Evolutionary conservation across 2,329 filamentous ascomycete genomes (phyloP).

Genomic region (Emericellopsis atlantica): DNA sequence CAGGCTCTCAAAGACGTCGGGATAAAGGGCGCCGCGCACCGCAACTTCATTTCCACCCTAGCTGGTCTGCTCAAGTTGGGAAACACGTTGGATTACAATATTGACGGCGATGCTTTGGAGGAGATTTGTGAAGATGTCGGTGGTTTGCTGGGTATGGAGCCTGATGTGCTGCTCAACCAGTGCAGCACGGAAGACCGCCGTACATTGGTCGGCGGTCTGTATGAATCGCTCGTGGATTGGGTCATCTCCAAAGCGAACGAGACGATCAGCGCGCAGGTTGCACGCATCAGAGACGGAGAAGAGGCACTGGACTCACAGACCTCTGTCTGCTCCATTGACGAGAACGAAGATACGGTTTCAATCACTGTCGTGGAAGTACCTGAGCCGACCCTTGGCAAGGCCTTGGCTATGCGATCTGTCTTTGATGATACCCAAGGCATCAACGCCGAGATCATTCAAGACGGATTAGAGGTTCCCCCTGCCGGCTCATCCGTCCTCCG

Average conservation of each 20-base stretch:
- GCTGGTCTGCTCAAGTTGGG: slow-evolving; percentile 84
- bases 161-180: slow-evolving; percentile 65
- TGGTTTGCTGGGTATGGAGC: slow-evolving; percentile 74
- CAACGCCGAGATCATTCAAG: slow-evolving; percentile 93
- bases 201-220: slow-evolving; percentile 72
- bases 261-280: slow-evolving; percentile 66
- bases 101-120: slow-evolving; percentile 76
- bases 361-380: slow-evolving; percentile 84
- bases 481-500: slow-evolving; percentile 72
- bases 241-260: slow-evolving; percentile 81
- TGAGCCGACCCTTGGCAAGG: slow-evolving; percentile 68
- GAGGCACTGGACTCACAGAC: slow-evolving; percentile 55
- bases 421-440: slow-evolving; percentile 92
- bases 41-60: slow-evolving; percentile 74
- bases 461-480: slow-evolving; percentile 66
- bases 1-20: slow-evolving; percentile 79
- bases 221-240: slow-evolving; percentile 92
- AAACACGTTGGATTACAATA: slow-evolving; percentile 71
- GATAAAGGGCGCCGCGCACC: slow-evolving; percentile 74
- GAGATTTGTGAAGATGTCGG: slow-evolving; percentile 84
- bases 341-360: slow-evolving; percentile 71
- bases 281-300: slow-evolving; percentile 49
- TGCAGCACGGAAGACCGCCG: slow-evolving; percentile 77
- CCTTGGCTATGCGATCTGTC: slow-evolving; percentile 74
- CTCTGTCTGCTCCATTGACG: slow-evolving; percentile 54